These are phyloP conservation scores for Paratinospora sagittata DNA, from an alignment of 164 flowering plant genomes.

Conservation along the genomic window DNA sequence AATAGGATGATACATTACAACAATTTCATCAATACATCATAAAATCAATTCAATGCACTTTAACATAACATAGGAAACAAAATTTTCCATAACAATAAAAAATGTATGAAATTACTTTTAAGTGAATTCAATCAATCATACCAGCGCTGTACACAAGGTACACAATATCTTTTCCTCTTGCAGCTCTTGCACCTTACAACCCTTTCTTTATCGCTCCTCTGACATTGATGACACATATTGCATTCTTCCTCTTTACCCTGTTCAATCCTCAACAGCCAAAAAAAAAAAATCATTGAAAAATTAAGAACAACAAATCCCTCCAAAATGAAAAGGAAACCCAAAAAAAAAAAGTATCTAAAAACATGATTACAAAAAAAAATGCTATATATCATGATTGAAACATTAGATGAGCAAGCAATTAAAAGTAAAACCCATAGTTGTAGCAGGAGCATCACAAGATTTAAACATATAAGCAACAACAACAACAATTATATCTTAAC, in stretches of 20 bases:
- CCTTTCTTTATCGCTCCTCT: constrained; percentile 32
- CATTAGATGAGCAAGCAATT: too few species aligned
- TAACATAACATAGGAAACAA: too few species aligned
- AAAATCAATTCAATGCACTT: neutral
- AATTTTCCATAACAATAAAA: neutral
- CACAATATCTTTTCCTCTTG: constrained; percentile 33
- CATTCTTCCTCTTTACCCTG: neutral
- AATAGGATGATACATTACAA: neutral
- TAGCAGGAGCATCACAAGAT: too few species aligned
- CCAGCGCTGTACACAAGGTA: constrained; percentile 37
- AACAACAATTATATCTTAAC: too few species aligned
- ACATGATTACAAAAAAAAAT: neutral
- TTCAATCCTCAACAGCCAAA: neutral
- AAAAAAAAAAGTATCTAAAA: neutral
- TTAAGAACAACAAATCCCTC: neutral
- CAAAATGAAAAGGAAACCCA: neutral
- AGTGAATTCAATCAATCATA: constrained; percentile 11
- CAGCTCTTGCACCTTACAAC: constrained; percentile 40
- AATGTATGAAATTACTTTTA: neutral
- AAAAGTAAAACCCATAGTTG: too few species aligned
- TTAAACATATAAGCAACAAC: too few species aligned
- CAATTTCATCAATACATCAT: neutral
- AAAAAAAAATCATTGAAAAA: neutral
- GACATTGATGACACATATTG: constrained; percentile 57
- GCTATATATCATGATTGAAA: too few species aligned